Evolutionary conservation across 352 stramenopile species (phyloP).

Genomic region (Phytophthora meadii): DNA sequence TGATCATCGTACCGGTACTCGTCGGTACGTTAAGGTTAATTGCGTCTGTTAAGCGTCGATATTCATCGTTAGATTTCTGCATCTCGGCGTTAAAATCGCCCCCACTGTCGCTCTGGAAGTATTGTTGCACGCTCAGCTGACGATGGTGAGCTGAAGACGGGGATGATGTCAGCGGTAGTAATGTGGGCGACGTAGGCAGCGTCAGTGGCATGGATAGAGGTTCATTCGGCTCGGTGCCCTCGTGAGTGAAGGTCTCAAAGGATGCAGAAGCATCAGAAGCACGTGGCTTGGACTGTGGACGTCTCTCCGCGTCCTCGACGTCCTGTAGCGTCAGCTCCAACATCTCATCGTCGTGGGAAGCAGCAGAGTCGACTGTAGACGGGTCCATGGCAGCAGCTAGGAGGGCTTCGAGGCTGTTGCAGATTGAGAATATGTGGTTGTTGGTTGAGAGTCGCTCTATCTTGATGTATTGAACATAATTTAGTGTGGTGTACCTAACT

Average conservation of each 20-base stretch:
- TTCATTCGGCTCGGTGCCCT: slow-evolving; percentile 18
- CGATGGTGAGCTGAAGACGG: slow-evolving; percentile 38
- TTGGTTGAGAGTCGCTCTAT: slow-evolving; percentile 16
- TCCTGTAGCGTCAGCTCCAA: slow-evolving; percentile 47
- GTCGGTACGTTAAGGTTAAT: slow-evolving; percentile 33
- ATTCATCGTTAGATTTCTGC: slow-evolving; percentile 55
- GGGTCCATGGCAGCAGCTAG: slow-evolving; percentile 18
- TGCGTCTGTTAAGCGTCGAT: slow-evolving; percentile 48
- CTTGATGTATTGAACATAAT: neutral
- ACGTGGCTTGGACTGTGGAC: slow-evolving; percentile 8
- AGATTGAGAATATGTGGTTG: slow-evolving; percentile 11
- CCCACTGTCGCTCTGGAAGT: slow-evolving; percentile 47
- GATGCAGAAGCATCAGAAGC: neutral
- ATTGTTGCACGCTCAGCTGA: slow-evolving; percentile 44
- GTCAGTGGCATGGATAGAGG: slow-evolving; percentile 40
- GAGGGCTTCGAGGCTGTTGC: slow-evolving; percentile 3
- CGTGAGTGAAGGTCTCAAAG: slow-evolving; percentile 36
- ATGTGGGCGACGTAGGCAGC: slow-evolving; percentile 51
- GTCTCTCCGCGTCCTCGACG: slow-evolving; percentile 36
- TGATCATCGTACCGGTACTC: slow-evolving; percentile 8
- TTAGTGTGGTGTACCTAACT: neutral
- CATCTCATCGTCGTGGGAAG: slow-evolving; percentile 44
- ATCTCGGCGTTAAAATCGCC: slow-evolving; percentile 52
- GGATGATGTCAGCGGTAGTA: slow-evolving; percentile 52
- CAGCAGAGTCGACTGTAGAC: neutral